A percentile compares a stretch with the other conserved stretches of the same genome.
Conservation (phyloP, 2,329 filamentous ascomycete genomes). For the Fusarium tanahbumbuense region DNA sequence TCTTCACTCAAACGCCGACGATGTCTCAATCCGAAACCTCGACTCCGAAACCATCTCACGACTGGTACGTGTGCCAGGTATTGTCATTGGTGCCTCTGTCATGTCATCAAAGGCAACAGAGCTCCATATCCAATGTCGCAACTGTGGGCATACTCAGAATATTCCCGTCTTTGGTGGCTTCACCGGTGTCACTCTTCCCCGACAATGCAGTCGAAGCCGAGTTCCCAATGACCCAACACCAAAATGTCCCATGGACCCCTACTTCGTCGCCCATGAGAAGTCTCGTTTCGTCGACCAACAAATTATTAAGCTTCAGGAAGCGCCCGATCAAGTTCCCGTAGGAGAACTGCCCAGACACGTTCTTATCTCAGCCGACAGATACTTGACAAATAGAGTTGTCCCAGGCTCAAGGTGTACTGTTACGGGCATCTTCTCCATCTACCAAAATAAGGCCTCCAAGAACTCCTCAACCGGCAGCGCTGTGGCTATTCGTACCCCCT, state of each 20-base stretch:
- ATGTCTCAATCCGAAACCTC: slow-evolving; percentile 92
- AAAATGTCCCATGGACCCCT: slow-evolving; percentile 91
- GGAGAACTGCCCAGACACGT: slow-evolving; percentile 96
- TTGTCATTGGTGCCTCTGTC: slow-evolving; percentile 96
- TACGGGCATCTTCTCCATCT: slow-evolving; percentile 98
- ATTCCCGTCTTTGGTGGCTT: slow-evolving; percentile 87
- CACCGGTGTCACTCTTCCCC: slow-evolving; percentile 84
- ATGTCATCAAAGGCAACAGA: slow-evolving; percentile 95
- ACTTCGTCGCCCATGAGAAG: slow-evolving; percentile 94
- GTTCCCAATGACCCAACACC: slow-evolving; percentile 74
- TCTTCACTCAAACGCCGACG: slow-evolving; percentile 89
- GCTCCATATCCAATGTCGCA: slow-evolving; percentile 87
- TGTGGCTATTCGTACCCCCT: slow-evolving; percentile 95
- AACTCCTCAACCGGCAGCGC: slow-evolving; percentile 79
- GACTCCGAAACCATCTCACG: slow-evolving; percentile 93
- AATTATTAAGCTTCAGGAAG: slow-evolving; percentile 97
- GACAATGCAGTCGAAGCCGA: slow-evolving; percentile 75
- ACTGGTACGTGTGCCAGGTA: slow-evolving; percentile 95
- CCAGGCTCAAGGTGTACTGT: slow-evolving; percentile 94
- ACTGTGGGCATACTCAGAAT: slow-evolving; percentile 78
- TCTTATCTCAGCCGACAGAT: slow-evolving; percentile 94
- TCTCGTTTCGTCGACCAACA: slow-evolving; percentile 97
- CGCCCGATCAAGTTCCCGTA: slow-evolving; percentile 95
- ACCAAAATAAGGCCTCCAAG: slow-evolving; percentile 90
- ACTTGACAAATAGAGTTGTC: slow-evolving; percentile 94